These are phyloP conservation scores for Xylaria grammica DNA, from an alignment of 495 filamentous ascomycete genomes.

Conservation along the genomic window DNA sequence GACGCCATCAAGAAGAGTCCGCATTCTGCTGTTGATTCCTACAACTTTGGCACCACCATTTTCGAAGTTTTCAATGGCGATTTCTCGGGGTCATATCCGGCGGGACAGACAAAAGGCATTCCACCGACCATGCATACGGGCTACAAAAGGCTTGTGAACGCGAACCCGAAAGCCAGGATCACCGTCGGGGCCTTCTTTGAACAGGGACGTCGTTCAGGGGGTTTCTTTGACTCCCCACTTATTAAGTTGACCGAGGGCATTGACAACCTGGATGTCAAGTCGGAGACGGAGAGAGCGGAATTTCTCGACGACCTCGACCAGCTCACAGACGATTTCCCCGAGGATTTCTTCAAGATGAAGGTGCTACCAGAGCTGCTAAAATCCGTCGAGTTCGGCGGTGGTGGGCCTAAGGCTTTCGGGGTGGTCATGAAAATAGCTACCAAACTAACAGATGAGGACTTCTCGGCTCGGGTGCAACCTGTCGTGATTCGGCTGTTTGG, in stretches of 20 bases:
- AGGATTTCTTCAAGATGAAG: slow-evolving; percentile 97
- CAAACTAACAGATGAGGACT: slow-evolving; percentile 89
- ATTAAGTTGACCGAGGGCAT: slow-evolving; percentile 91
- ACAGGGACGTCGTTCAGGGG: slow-evolving; percentile 79
- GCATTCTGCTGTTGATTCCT: slow-evolving; percentile 81
- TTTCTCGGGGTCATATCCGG: slow-evolving; percentile 73
- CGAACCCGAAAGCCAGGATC: slow-evolving; percentile 86
- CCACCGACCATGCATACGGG: slow-evolving; percentile 85
- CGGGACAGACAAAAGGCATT: slow-evolving; percentile 82
- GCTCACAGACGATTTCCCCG: slow-evolving; percentile 90
- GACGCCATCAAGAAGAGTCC: slow-evolving; percentile 84
- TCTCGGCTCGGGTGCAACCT: slow-evolving; percentile 80
- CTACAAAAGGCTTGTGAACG: slow-evolving; percentile 84
- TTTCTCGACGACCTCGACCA: slow-evolving; percentile 87
- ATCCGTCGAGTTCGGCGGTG: slow-evolving; percentile 95
- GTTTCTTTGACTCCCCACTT: slow-evolving; percentile 90
- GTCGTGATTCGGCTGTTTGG: slow-evolving; percentile 86
- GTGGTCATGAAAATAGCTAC: slow-evolving; percentile 88
- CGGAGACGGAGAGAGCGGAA: slow-evolving; percentile 78
- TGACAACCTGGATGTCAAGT: slow-evolving; percentile 88
- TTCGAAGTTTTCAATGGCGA: slow-evolving; percentile 91
- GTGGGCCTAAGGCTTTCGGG: slow-evolving; percentile 87
- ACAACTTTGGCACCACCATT: slow-evolving; percentile 81
- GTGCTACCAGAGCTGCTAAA: slow-evolving; percentile 94
- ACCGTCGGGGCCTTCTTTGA: slow-evolving; percentile 87